Evolutionary conservation across 2,329 filamentous ascomycete genomes (phyloP), one percentile per base, ranked within the genome.

Genomic region (Microdochium bolleyi): DNA sequence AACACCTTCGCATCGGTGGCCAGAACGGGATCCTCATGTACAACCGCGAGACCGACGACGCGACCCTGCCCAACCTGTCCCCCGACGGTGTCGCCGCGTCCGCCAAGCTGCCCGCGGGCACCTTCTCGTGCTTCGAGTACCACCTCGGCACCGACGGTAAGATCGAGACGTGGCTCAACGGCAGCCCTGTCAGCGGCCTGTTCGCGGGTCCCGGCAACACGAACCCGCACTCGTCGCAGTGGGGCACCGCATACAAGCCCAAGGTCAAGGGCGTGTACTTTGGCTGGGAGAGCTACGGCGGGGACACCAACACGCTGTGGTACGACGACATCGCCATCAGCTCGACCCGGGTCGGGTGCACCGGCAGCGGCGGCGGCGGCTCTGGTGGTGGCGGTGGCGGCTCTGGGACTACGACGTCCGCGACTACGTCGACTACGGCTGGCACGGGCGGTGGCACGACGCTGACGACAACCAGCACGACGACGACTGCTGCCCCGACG

Each of bases 281-380:
- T 56, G 81, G 81, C 0, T 84, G 81, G 80, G 81, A 84, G 70
- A 78, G 75, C 3, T 84, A 84, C 57, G 78, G 79, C 10, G 79
- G 79, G 1, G 79, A 80, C 55, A 66, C 70, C 2, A 84, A 84
- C 64, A 84, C 81, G 1, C 77, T 84, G 58, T 83, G 79, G 79
- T 84, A 82, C 56, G 81, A 84, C 57, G 80, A 84, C 60, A 73
- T 84, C 57, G 72, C 66, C 7, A 64, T 84, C 49, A 67, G 67
- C 58, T 70, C 71, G 44, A 73, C 62, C 19, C 69, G 77, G 32
- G 68, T 79, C 57, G 78, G 79, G 32, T 82, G 79, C 57, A 13
- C 14, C 49, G 13, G 41, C 7, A 41, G 14, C 37, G 37, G 37
- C 16, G 19, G 14, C 16, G 37, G 37, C 37, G 37, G 37, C 16